Percentiles rank a stretch among this genome's conserved stretches.
Evolutionary conservation across 345 rosid species (phyloP).

Genomic region (Bruguiera sexangula): DNA sequence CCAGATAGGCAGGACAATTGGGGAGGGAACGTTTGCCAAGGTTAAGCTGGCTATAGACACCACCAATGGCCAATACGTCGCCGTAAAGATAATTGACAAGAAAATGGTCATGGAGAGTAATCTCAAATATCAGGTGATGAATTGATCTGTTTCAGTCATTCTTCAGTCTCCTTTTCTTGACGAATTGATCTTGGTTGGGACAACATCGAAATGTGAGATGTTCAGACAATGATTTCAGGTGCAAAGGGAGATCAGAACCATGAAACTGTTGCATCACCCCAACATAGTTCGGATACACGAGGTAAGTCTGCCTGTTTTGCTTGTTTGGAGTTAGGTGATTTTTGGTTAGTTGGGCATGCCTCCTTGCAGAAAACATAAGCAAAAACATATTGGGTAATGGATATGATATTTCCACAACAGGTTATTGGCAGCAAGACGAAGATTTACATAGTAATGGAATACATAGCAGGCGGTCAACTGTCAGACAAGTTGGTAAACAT

Average conservation of each 20-base stretch:
- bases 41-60: constrained; percentile 78
- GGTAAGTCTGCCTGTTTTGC: constrained; percentile 35
- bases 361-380: not conserved
- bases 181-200: not conserved
- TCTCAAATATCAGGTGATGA: constrained; percentile 61
- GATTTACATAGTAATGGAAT: constrained; percentile 87
- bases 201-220: constrained; percentile 4
- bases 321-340: not conserved
- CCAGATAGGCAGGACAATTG: constrained; percentile 61
- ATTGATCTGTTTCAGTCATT: not conserved
- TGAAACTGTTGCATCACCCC: constrained; percentile 88
- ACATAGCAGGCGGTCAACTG: constrained; percentile 75
- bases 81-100: constrained; percentile 82
- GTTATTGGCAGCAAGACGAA: constrained; percentile 84
- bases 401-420: constrained; percentile 26
- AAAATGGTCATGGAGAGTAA: constrained; percentile 58
- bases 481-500: constrained; percentile 71
- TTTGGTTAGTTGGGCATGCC: not conserved
- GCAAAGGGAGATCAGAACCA: constrained; percentile 71
- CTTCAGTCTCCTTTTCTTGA: not conserved
- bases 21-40: constrained; percentile 88
- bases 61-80: constrained; percentile 50
- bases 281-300: constrained; percentile 73
- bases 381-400: not conserved
- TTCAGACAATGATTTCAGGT: constrained; percentile 39